Evolutionary conservation across 2,329 filamentous ascomycete genomes (phyloP).

Genomic region (Ophiostoma ips): DNA sequence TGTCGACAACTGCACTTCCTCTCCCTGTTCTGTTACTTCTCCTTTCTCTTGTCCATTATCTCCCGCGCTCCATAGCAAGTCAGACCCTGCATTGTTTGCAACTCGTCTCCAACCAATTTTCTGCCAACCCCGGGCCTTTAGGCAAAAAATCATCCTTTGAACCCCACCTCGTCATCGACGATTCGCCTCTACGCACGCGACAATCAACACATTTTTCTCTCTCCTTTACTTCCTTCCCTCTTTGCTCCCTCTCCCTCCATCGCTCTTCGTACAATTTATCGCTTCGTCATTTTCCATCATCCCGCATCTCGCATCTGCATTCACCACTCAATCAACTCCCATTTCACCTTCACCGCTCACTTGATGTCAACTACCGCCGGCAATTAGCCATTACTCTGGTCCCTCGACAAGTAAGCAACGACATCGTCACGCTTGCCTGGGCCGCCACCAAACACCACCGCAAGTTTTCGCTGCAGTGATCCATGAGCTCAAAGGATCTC

Average conservation of each 20-base stretch:
- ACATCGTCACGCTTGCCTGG: background rate
- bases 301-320: background rate
- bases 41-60: background rate
- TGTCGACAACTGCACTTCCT: background rate
- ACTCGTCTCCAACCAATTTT: background rate
- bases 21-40: background rate
- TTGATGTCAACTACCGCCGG: background rate
- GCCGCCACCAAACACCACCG: background rate
- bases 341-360: background rate
- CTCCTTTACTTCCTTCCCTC: background rate
- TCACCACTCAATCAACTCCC: background rate
- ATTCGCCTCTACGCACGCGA: conserved; percentile 1
- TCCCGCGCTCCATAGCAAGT: too few species aligned
- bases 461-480: conserved; percentile 27
- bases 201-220: background rate
- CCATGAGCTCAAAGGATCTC: conserved; percentile 85
- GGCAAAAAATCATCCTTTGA: background rate
- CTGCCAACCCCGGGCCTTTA: conserved; percentile 1
- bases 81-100: background rate
- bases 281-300: background rate
- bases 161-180: conserved; percentile 4
- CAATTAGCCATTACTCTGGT: background rate
- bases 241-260: background rate
- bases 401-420: background rate
- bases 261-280: background rate